Base-by-base conservation (phyloP, 1,139 yeast species). In the Sugiyamaella paludigena region DNA sequence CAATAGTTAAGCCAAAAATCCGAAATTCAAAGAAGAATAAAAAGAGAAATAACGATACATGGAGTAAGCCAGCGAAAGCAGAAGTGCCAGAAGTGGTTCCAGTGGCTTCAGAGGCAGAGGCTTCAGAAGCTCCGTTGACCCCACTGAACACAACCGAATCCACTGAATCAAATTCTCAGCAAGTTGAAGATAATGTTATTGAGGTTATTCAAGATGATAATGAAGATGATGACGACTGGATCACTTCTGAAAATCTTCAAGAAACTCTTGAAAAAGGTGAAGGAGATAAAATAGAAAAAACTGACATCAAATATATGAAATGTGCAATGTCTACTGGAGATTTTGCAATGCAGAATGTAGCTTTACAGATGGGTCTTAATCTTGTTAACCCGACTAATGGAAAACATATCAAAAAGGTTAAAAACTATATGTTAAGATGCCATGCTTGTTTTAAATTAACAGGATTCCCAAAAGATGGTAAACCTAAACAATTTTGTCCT, bases 311-410 rank as follows among this genome's bases (percentile, higher is more conserved):
- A 31, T 38, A 48, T 8, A 54, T 81, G 55, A 79, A 81, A 55
- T 94, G 84, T 24, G 98, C 97, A 1, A 72, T 92, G 50, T 84
- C 96, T 1, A 86, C 97, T 0, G 96, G 96, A 27, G 99, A 92
- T 79, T 92, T 91, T 73, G 98, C 99, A 2, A 87, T 92, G 66
- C 99, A 92, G 67, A 92, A 92, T 67, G 96, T 91, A 9, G 80
- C 96, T 1, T 76, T 94, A 71, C 98, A 92, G 68, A 77, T 94
- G 61, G 96, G 97, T 7, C 70, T 92, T 46, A 84, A 87, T 57
- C 74, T 92, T 58, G 84, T 94, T 80, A 91, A 91, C 66, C 78
- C 87, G 30, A 78, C 81, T 72, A 82, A 92, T 1, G 98, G 98
- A 24, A 74, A 83, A 57, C 89, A 84, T 62, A 89, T 92, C 69